Base-by-base conservation (phyloP, 306 rosid genomes). In the Citrullus amarus region DNA sequence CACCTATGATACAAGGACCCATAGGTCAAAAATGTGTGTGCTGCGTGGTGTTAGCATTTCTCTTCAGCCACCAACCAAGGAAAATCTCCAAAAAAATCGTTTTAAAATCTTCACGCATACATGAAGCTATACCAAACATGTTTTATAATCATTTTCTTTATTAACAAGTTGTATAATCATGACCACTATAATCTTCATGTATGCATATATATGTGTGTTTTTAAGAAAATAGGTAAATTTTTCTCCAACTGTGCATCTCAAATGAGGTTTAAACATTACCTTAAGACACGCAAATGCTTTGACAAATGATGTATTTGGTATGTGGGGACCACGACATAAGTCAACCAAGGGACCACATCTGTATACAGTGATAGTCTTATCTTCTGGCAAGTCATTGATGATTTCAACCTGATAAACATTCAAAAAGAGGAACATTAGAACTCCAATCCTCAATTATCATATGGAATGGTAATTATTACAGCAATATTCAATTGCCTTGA, bases 311-410 rank as follows among this genome's bases (percentile, higher is more conserved):
- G 98, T 94, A 81, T 87, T 94, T 63, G 98, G 98, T 85, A 94
- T 94, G 84, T 94, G 98, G 5, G 97, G 98, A 44, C 98, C 98
- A 75, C 98, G 96, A 78, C 98, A 94, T 81, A 94, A 87, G 84
- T 94, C 98, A 82, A 94, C 92, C 74, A 94, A 83, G 32, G 96
- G 96, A 73, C 98, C 98, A 85, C 98, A 94, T 88, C 97, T 90
- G 78, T 94, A 94, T 38, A 94, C 98, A 1, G 98, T 94, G 80
- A 94, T 94, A 34, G 98, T 92, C 83, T 90, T 92, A 85, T 92
- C 98, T 28, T 87, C 92, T 4, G 98, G 95, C 81, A 94, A 86
- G 84, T 94, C 98, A 41, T 92, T 94, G 85, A 94, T 94, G 79
- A 94, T 92, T 87, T 92, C 98, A 59, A 94, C 86, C 98, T 94